These are phyloP conservation scores for Cordyceps cicadae DNA, from an alignment of 2,329 filamentous ascomycete genomes.

Conservation along the genomic window DNA sequence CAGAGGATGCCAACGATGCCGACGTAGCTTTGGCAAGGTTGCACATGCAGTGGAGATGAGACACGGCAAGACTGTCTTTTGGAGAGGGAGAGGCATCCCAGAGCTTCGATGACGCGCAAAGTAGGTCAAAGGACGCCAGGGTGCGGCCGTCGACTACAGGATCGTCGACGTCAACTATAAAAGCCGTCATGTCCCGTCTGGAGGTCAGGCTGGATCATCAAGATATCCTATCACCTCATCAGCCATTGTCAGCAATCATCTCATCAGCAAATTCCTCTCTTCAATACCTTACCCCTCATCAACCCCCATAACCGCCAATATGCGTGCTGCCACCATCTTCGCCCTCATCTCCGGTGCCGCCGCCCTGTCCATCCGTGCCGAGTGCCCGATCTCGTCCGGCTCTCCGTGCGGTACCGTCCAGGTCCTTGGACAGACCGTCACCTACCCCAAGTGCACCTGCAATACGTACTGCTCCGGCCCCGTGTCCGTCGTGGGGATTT, in stretches of 20 bases:
- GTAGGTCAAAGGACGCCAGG: neutral
- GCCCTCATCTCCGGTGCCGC: conserved; percentile 4
- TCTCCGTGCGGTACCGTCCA: conserved; percentile 2
- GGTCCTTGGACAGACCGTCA: neutral
- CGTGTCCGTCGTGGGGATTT: neutral
- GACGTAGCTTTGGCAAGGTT: neutral
- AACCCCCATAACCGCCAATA: neutral
- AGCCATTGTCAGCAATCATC: neutral
- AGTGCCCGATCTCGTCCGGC: conserved; percentile 8
- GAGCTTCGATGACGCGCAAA: neutral
- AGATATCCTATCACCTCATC: neutral
- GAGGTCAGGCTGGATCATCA: neutral
- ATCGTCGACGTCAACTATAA: neutral
- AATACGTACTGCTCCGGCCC: neutral
- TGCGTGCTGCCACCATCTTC: conserved; percentile 7
- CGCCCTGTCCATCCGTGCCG: conserved; percentile 8
- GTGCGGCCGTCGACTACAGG: neutral
- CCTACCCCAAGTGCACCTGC: conserved; percentile 9
- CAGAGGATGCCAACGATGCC: neutral
- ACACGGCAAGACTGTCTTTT: neutral
- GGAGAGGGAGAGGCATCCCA: neutral
- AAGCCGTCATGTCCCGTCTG: neutral
- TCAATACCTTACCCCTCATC: neutral
- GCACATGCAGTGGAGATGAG: neutral
- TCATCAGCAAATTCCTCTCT: neutral